These are phyloP conservation scores for Gossypium gossypioides DNA, from an alignment of 441 rosid genomes.

Conservation along the genomic window DNA sequence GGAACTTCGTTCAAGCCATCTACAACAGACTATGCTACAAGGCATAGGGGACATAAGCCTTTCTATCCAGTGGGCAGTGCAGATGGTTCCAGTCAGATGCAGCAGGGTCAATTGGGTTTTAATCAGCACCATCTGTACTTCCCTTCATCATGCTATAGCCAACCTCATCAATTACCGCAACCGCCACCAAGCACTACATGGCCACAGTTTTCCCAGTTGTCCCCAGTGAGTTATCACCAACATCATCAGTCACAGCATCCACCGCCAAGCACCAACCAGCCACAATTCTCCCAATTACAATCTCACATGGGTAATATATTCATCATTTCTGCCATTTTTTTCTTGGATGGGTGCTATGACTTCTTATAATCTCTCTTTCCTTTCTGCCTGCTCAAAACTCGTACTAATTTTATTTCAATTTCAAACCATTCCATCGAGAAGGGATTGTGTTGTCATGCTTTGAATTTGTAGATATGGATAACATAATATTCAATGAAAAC, in stretches of 20 bases:
- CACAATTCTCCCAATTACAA: constrained; percentile 18
- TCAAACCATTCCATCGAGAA: not conserved
- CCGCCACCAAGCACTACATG: constrained; percentile 17
- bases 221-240: constrained; percentile 8
- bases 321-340: not conserved
- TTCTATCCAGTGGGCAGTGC: constrained; percentile 12
- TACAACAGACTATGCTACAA: constrained; percentile 14
- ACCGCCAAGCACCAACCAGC: constrained; percentile 20
- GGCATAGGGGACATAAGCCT: constrained; percentile 15
- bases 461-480: not conserved
- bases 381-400: not conserved
- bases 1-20: constrained; percentile 10
- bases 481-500: not conserved
- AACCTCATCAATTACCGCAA: constrained; percentile 16
- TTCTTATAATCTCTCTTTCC: not conserved
- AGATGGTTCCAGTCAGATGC: constrained; percentile 15
- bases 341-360: not conserved
- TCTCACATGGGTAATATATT: constrained; percentile 8
- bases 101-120: constrained; percentile 11
- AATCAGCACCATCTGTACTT: constrained; percentile 10
- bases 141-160: constrained; percentile 15
- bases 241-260: constrained; percentile 15
- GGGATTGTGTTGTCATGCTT: not conserved
- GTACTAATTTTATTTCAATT: not conserved
- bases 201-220: constrained; percentile 17